Evolutionary conservation across 352 stramenopile genomes (phyloP), one percentile per base, ranked within the genome.

Genomic region (Thalassiosira sp.): DNA sequence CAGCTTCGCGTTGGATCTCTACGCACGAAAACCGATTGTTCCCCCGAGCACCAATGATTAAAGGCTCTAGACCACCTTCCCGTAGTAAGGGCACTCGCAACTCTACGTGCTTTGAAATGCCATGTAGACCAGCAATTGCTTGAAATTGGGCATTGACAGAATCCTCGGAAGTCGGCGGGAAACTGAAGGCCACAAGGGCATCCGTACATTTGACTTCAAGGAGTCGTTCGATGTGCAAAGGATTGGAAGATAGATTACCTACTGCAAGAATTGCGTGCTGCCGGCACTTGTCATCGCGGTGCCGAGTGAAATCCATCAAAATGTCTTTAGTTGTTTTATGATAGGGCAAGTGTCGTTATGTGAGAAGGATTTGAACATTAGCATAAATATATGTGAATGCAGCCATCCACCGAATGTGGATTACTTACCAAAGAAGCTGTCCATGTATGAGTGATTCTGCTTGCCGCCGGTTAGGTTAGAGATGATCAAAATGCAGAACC

Each of bases 81-180:
- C 92, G 86, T 1, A 98, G 91, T 35, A 98, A 84, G 40, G 97
- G 93, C 54, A 96, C 90, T 0, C 96, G 92, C 16, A 80, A 80
- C 15, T 91, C 73, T 46, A 95, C 87, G 57, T 97, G 92, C 16
- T 97, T 96, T 0, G 95, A 96, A 11, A 98, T 82, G 0, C 95
- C 95, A 2, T 94, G 93, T 0, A 98, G 85, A 0, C 93, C 95
- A 3, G 95, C 94, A 42, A 98, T 97, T 2, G 96, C 95, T 86
- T 98, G 96, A 82, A 98, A 98, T 82, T 98, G 96, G 31, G 98
- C 94, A 67, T 98, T 98, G 37, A 97, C 90, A 2, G 94, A 94
- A 58, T 84, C 76, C 54, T 92, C 59, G 16, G 64, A 86, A 20
- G 79, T 83, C 6, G 86, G 84, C 3, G 95, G 95, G 70, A 98